These are phyloP conservation scores for Xylariomycetidae sp. DNA, from an alignment of 2,329 filamentous ascomycete species.

Conservation along the genomic window DNA sequence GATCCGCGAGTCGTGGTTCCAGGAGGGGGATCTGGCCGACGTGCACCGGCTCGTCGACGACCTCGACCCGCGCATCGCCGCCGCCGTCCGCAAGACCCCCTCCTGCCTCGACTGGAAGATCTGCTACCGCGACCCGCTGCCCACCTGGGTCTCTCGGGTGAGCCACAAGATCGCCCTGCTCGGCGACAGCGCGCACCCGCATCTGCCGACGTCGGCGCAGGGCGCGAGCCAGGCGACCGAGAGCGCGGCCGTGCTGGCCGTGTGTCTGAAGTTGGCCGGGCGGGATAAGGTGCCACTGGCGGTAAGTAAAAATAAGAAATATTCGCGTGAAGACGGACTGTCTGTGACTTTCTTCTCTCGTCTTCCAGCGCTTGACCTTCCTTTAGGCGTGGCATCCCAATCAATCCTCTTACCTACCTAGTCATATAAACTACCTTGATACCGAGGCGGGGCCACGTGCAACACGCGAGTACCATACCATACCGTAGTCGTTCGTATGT, in stretches of 20 bases:
- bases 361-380: too few relatives aligned
- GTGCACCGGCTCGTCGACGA: constrained; percentile 30
- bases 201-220: constrained; percentile 49
- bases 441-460: too few relatives aligned
- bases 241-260: constrained; percentile 42
- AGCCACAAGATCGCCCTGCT: constrained; percentile 45
- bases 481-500: too few relatives aligned
- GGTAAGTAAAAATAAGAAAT: constrained; percentile 23
- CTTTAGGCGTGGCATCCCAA: too few relatives aligned
- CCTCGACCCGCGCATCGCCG: constrained; percentile 40
- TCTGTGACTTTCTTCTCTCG: too few relatives aligned
- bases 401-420: too few relatives aligned
- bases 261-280: constrained; percentile 38
- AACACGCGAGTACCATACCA: too few relatives aligned
- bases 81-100: constrained; percentile 40
- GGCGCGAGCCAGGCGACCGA: constrained; percentile 51
- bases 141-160: constrained; percentile 44
- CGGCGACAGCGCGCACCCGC: constrained; percentile 51
- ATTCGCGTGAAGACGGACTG: too few relatives aligned
- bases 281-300: constrained; percentile 35
- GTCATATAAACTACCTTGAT: too few relatives aligned
- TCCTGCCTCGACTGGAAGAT: constrained; percentile 50
- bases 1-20: constrained; percentile 43
- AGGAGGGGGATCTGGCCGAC: constrained; percentile 41
- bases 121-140: constrained; percentile 47